A percentile compares a stretch with the other conserved stretches of the same genome.
These are phyloP conservation scores for Trypanosoma scelopori DNA, from an alignment of 208 protist genomes.

Conservation along the genomic window DNA sequence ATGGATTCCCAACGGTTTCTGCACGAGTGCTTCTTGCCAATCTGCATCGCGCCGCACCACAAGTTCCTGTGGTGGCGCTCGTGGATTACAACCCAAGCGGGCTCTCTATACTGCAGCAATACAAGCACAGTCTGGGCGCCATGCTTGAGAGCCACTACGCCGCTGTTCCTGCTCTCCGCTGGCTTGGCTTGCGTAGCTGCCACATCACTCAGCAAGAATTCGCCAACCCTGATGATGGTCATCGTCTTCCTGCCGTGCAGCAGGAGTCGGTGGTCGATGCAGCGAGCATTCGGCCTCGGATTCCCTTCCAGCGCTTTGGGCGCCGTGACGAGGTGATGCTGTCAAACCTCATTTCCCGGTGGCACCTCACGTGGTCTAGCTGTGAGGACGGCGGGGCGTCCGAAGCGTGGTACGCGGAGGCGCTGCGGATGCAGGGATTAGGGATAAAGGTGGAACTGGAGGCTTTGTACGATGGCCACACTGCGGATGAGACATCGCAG, in stretches of 20 bases:
- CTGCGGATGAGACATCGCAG: slow-evolving; percentile 2
- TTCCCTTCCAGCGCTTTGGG: slow-evolving; percentile 47
- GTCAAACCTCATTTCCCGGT: slow-evolving; percentile 27
- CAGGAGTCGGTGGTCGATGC: background rate
- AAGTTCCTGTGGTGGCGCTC: slow-evolving; percentile 63
- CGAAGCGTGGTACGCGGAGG: slow-evolving; percentile 14
- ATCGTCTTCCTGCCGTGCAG: background rate
- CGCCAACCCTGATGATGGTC: background rate
- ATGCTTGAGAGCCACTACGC: slow-evolving; percentile 28
- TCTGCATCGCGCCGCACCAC: slow-evolving; percentile 48
- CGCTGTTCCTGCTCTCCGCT: slow-evolving; percentile 38
- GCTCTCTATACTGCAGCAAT: slow-evolving; percentile 73
- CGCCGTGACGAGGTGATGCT: slow-evolving; percentile 55
- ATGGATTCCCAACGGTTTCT: slow-evolving; percentile 75
- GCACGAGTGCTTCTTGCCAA: slow-evolving; percentile 63
- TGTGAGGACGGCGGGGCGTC: background rate
- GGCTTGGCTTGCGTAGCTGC: slow-evolving; percentile 48
- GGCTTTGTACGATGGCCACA: slow-evolving; percentile 28
- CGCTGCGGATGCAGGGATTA: slow-evolving; percentile 29
- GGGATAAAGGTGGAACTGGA: slow-evolving; percentile 47
- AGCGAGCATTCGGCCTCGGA: slow-evolving; percentile 9
- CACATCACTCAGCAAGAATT: slow-evolving; percentile 10
- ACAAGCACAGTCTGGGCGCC: slow-evolving; percentile 40
- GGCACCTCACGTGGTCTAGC: slow-evolving; percentile 1
- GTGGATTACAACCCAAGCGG: slow-evolving; percentile 86